A percentile compares a stretch with the other conserved stretches of the same genome.
phyloP scores from a whole-genome alignment of 805 yeast genomes.

The Zygosaccharomyces siamensis region DNA sequence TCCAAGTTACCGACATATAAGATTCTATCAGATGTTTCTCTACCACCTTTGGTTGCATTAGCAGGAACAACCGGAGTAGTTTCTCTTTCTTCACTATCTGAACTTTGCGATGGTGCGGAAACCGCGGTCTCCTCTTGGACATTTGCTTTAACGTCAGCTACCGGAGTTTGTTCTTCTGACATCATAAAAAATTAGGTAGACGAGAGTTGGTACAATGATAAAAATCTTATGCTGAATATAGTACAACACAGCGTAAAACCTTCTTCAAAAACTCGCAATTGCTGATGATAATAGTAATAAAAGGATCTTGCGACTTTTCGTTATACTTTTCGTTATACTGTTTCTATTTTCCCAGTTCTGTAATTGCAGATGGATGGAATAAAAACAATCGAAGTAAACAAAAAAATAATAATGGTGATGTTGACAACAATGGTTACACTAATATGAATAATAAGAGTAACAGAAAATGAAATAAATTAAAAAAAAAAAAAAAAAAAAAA shows the following conservation, averaged over 20 bases:
- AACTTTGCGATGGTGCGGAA: slow-evolving; percentile 2
- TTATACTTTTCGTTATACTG: not conserved
- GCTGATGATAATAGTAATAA: not conserved
- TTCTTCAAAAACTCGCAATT: not conserved
- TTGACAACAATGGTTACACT: not conserved
- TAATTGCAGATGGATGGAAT: not conserved
- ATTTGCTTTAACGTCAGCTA: not conserved
- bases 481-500: not conserved
- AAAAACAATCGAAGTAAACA: not conserved
- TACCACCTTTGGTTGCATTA: slow-evolving; percentile 73
- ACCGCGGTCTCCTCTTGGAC: not conserved
- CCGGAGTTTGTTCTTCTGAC: slow-evolving; percentile 3
- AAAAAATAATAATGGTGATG: not conserved
- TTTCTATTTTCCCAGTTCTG: not conserved
- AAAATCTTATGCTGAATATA: slow-evolving; percentile 1
- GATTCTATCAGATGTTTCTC: slow-evolving; percentile 68
- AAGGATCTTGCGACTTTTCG: not conserved
- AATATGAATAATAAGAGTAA: not conserved
- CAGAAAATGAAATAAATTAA: not conserved
- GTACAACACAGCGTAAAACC: not conserved
- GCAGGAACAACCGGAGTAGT: slow-evolving; percentile 45
- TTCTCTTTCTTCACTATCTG: slow-evolving; percentile 10
- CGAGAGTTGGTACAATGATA: not conserved
- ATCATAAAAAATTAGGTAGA: not conserved
- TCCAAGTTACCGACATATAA: slow-evolving; percentile 74